Conservation (phyloP, 2,329 filamentous ascomycete species). For the Monascus ruber region DNA sequence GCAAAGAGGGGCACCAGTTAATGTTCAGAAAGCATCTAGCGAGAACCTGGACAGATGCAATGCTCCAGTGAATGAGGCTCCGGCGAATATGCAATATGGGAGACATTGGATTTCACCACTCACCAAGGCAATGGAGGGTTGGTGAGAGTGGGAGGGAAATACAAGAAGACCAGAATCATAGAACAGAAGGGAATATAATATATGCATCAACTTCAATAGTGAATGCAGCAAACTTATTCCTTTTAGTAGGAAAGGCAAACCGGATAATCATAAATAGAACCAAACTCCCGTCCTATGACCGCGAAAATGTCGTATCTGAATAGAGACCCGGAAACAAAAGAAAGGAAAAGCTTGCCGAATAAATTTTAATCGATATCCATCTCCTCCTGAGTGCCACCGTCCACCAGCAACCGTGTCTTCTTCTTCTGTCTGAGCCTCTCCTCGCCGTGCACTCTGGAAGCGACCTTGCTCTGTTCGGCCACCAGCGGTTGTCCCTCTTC, state of each 20-base stretch:
- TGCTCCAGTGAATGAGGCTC: too few relatives aligned
- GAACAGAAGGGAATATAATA: too few relatives aligned
- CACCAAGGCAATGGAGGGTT: too few relatives aligned
- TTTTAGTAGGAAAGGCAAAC: not conserved
- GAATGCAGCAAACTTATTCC: not conserved
- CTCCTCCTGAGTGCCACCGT: constrained; percentile 34
- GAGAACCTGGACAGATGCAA: too few relatives aligned
- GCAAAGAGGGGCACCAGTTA: not conserved
- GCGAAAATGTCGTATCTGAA: constrained; percentile 6
- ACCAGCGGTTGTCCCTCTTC: constrained; percentile 36
- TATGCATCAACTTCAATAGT: too few relatives aligned
- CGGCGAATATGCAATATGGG: too few relatives aligned
- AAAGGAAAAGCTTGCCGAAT: constrained; percentile 5
- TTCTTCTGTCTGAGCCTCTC: constrained; percentile 32
- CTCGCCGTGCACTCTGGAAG: constrained; percentile 28
- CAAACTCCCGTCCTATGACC: constrained; percentile 13
- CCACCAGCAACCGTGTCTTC: constrained; percentile 34
- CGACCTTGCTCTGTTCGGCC: constrained; percentile 23
- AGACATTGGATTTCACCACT: too few relatives aligned
- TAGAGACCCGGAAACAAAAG: constrained; percentile 6
- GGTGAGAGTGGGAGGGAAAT: too few relatives aligned
- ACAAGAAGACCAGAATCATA: too few relatives aligned
- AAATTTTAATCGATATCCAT: constrained; percentile 36
- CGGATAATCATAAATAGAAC: constrained; percentile 6
- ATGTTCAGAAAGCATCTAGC: too few relatives aligned